Evolutionary conservation across 2,329 filamentous ascomycete genomes (phyloP), one percentile per base, ranked within the genome.

Genomic region (Sporothrix brunneoviolacea): DNA sequence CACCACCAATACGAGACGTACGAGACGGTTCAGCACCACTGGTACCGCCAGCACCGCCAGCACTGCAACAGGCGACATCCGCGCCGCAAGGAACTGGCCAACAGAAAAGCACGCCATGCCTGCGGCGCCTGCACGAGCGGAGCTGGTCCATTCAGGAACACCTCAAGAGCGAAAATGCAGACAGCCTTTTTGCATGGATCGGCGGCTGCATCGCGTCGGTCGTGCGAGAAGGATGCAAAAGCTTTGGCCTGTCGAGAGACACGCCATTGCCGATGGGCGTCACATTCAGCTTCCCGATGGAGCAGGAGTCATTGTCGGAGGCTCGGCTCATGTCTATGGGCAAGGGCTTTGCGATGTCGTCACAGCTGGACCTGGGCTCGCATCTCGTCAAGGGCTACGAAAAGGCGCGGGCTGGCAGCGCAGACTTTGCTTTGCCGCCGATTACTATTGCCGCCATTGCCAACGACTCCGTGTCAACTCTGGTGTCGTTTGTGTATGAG

Each of bases 181-280:
- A 88, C 51, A 81, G 83, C 51, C 70, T 91, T 2, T 93, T 93
- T 64, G 68, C 75, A n/a, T 93, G 87, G 87, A 88, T 93, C 57
- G 88, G 87, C 22, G 72, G 78, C 58, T 86, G 84, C 60, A 88
- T 93, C 58, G 84, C 84, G 13, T 74, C 84, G 54, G 85, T 91
- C 4, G 82, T 91, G 15, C 70, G 69, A 28, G 76, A 82, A 54
- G 81, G 77, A 8, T 72, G 74, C 54, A 60, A 70, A 4, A 59
- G 61, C 13, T 68, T 74, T 52, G 60, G 64, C 32, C 64, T 80
- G 38, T 61, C 67, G 35, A 65, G 55, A 41, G 65, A 70, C 53
- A 64, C 70, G 24, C 70, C 74, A 47, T 65, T 86, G n/a, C 73
- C 79, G 6, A 71, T 86, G 57, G 83, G 83, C 12, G 80, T 87